Conservation (phyloP, 2,329 filamentous ascomycete species). For the Xylariaceae sp. region DNA sequence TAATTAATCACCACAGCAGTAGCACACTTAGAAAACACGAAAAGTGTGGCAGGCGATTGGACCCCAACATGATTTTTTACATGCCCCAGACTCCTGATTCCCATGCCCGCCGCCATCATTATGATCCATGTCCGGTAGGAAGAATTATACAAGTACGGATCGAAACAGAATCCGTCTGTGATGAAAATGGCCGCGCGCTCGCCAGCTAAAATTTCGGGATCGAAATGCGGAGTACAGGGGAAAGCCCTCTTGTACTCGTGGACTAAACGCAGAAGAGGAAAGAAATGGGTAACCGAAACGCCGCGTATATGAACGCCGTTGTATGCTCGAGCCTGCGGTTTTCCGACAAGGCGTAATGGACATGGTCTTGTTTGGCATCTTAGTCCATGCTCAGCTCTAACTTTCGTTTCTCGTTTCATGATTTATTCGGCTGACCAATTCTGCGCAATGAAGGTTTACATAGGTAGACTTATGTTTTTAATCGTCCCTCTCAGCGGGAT, state of each 20-base stretch:
- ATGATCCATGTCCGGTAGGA: not conserved
- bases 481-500: slow-evolving; percentile 39
- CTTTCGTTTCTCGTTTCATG: slow-evolving; percentile 19
- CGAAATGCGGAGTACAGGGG: slow-evolving; percentile 9
- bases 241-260: slow-evolving; percentile 4
- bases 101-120: not conserved
- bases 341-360: slow-evolving; percentile 21
- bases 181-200: slow-evolving; percentile 2
- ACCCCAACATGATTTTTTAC: slow-evolving; percentile 1
- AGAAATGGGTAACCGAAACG: slow-evolving; percentile 17
- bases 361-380: not conserved
- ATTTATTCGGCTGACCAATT: slow-evolving; percentile 13
- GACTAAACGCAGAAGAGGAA: not conserved
- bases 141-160: not conserved
- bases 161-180: not conserved
- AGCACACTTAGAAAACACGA: not conserved
- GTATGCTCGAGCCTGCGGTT: slow-evolving; percentile 21
- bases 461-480: slow-evolving; percentile 15
- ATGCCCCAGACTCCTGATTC: not conserved
- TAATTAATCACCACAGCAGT: slow-evolving; percentile 5
- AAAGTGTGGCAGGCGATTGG: not conserved
- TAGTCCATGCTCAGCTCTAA: slow-evolving; percentile 13
- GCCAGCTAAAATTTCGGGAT: slow-evolving; percentile 2
- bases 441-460: not conserved
- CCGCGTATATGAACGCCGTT: slow-evolving; percentile 25